phyloP scores from a whole-genome alignment of 164 flowering plant species.

The Liriodendron chinense region DNA sequence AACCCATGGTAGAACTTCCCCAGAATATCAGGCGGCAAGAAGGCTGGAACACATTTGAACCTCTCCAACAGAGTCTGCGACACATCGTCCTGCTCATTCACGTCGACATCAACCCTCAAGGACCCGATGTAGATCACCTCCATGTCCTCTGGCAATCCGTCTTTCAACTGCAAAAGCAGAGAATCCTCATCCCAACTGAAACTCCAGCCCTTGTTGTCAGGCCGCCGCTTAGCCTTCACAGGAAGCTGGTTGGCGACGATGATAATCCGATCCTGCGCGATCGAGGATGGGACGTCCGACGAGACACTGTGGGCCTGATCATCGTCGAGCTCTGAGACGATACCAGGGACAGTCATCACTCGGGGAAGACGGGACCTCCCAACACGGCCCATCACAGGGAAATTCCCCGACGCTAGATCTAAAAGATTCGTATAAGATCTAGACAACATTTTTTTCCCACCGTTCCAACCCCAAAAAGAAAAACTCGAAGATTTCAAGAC shows the following conservation, averaged over 20 bases:
- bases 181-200: conserved; percentile 84
- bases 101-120: conserved; percentile 55
- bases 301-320: conserved; percentile 60
- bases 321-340: conserved; percentile 64
- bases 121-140: conserved; percentile 74
- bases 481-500: background rate
- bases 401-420: conserved; percentile 72
- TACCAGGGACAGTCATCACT: conserved; percentile 68
- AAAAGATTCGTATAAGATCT: conserved; percentile 73
- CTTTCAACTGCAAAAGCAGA: conserved; percentile 57
- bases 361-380: conserved; percentile 39
- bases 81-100: conserved; percentile 64
- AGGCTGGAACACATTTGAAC: conserved; percentile 70
- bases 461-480: background rate
- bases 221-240: conserved; percentile 52
- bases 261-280: conserved; percentile 55
- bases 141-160: conserved; percentile 72
- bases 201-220: conserved; percentile 61
- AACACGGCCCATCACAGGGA: conserved; percentile 47
- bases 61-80: conserved; percentile 57
- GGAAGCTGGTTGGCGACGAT: conserved; percentile 77
- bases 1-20: conserved; percentile 59
- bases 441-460: conserved; percentile 42
- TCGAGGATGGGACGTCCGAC: conserved; percentile 59
- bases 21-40: conserved; percentile 56